phyloP scores from a whole-genome alignment of 257 asterid species.

The Capsicum pubescens region DNA sequence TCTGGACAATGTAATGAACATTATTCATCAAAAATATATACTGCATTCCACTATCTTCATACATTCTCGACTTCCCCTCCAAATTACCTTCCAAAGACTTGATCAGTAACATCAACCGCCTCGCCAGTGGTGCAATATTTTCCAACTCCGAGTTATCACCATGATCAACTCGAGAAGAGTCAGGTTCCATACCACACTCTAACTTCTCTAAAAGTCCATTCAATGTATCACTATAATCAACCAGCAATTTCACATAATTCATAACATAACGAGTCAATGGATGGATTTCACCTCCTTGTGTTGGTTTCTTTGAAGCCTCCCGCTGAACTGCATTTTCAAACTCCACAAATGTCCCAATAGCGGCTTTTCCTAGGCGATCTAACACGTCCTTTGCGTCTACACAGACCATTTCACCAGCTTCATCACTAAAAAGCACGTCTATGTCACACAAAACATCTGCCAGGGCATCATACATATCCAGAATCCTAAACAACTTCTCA shows the following conservation, averaged over 20 bases:
- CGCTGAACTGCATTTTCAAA: conserved; percentile 93
- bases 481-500: conserved; percentile 85
- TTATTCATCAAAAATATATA: conserved; percentile 91
- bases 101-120: conserved; percentile 63
- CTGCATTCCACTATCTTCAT: conserved; percentile 84
- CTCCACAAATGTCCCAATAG: conserved; percentile 87
- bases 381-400: conserved; percentile 83
- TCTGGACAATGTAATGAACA: conserved; percentile 84
- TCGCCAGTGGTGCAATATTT: conserved; percentile 58
- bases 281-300: conserved; percentile 85
- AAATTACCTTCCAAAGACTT: conserved; percentile 82
- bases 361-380: conserved; percentile 81
- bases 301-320: conserved; percentile 77
- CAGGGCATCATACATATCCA: conserved; percentile 89
- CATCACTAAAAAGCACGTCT: conserved; percentile 66
- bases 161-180: conserved; percentile 35
- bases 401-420: conserved; percentile 80
- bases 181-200: conserved; percentile 44
- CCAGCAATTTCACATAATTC: conserved; percentile 89
- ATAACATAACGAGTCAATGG: conserved; percentile 92
- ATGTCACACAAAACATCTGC: conserved; percentile 67
- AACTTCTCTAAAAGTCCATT: conserved; percentile 61
- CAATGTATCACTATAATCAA: conserved; percentile 78
- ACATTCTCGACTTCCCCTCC: conserved; percentile 83
- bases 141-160: conserved; percentile 53